Evolutionary conservation across 2,329 filamentous ascomycete genomes (phyloP).

Genomic region (Trichophyton mentagrophytes): DNA sequence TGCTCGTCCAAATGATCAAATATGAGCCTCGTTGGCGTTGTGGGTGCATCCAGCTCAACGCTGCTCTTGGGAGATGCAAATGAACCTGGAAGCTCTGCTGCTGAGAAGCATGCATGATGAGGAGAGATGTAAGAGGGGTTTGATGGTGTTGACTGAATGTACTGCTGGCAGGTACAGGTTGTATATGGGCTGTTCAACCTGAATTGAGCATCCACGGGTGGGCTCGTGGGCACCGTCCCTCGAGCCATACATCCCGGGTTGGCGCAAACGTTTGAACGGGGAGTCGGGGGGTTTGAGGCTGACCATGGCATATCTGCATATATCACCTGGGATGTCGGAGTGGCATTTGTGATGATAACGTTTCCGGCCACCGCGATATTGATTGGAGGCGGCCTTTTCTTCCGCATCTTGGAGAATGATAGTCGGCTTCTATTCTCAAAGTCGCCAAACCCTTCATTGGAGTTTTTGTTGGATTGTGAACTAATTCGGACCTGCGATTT

Average conservation of each 20-base stretch:
- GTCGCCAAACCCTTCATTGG: background rate
- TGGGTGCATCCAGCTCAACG: slow-evolving; percentile 7
- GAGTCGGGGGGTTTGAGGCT: slow-evolving; percentile 9
- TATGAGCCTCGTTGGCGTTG: slow-evolving; percentile 5
- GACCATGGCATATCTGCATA: slow-evolving; percentile 9
- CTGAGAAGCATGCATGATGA: slow-evolving; percentile 4
- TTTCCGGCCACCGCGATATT: slow-evolving; percentile 13
- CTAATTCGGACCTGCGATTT: slow-evolving; percentile 7
- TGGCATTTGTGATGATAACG: slow-evolving; percentile 9
- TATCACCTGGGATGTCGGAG: slow-evolving; percentile 6
- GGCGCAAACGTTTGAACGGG: slow-evolving; percentile 5
- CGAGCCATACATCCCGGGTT: slow-evolving; percentile 8
- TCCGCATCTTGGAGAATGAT: slow-evolving; percentile 13
- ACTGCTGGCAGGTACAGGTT: background rate
- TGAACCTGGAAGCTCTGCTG: slow-evolving; percentile 10
- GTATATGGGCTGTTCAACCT: background rate
- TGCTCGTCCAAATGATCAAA: slow-evolving; percentile 4
- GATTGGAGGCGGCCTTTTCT: slow-evolving; percentile 12
- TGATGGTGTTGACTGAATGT: background rate
- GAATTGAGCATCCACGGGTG: background rate
- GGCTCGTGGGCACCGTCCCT: slow-evolving; percentile 3
- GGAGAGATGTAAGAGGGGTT: background rate
- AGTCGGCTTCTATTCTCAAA: slow-evolving; percentile 4
- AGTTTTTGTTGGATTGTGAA: slow-evolving; percentile 3
- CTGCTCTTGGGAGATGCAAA: background rate